Evolutionary conservation across 306 rosid species (phyloP).

Genomic region (Fragaria nilgerrensis): DNA sequence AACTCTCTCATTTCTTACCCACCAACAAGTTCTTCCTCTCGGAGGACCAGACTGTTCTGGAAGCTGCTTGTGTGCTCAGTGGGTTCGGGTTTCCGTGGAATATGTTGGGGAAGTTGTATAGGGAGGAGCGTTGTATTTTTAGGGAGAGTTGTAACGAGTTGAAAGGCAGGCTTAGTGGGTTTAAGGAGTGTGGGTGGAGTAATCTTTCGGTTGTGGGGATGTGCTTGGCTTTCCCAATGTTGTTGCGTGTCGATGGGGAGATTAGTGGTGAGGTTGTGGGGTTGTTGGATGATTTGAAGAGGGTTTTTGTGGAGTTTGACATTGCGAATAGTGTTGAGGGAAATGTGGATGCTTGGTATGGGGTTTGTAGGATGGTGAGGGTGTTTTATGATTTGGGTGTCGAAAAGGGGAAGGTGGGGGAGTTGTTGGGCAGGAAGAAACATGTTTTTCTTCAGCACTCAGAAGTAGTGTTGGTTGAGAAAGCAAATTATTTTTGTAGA

Average conservation of each 20-base stretch:
- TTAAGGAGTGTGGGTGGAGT: conserved; percentile 48
- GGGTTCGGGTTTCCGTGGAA: conserved; percentile 86
- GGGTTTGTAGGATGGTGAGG: conserved; percentile 53
- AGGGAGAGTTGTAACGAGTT: conserved; percentile 32
- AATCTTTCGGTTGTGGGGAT: conserved; percentile 54
- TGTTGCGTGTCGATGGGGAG: conserved; percentile 36
- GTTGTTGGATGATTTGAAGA: conserved; percentile 47
- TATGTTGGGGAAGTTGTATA: conserved; percentile 54
- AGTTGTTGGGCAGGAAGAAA: conserved; percentile 44
- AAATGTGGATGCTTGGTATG: conserved; percentile 57
- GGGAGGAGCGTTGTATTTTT: conserved; percentile 47
- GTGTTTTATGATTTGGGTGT: conserved; percentile 58
- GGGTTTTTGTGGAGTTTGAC: conserved; percentile 46
- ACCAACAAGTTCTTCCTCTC: conserved; percentile 59
- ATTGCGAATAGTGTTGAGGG: conserved; percentile 49
- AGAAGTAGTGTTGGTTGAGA: conserved; percentile 47
- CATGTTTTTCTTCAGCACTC: conserved; percentile 41
- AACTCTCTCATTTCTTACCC: conserved; percentile 42
- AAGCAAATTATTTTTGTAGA: conserved; percentile 47
- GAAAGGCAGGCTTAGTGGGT: conserved; percentile 37
- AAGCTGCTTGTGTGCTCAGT: conserved; percentile 55
- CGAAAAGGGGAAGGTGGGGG: conserved; percentile 40
- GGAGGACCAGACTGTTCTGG: conserved; percentile 52
- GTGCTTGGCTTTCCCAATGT: conserved; percentile 68
- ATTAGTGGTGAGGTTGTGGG: conserved; percentile 29